A percentile compares a stretch with the other conserved stretches of the same genome.
These are phyloP conservation scores for Monilinia fructicola DNA, from an alignment of 2,329 filamentous ascomycete species.

Conservation along the genomic window DNA sequence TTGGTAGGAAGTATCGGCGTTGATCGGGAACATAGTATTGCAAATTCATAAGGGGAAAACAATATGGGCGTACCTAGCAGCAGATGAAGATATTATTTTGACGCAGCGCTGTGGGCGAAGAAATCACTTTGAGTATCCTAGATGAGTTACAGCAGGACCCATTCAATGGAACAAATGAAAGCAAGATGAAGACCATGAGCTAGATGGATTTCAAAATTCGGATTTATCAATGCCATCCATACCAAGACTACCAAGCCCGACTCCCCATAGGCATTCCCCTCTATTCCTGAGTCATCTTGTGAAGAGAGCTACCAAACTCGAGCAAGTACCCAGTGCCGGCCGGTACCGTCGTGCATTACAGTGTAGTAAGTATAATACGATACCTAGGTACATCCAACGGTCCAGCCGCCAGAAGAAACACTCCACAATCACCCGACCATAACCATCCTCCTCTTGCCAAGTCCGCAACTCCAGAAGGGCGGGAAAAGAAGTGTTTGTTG, in stretches of 20 bases:
- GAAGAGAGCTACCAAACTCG: neutral
- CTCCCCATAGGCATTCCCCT: neutral
- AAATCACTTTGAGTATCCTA: neutral
- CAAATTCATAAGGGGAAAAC: conserved; percentile 12
- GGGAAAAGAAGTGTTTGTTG: too few relatives aligned
- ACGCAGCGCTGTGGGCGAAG: conserved; percentile 4
- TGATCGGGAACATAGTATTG: conserved; percentile 15
- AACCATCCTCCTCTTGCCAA: neutral
- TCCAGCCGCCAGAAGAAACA: neutral
- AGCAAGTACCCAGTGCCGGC: too few relatives aligned
- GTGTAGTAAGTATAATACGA: too few relatives aligned
- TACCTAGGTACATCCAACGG: too few relatives aligned
- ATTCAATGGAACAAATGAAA: conserved; percentile 4
- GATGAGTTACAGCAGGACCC: conserved; percentile 4
- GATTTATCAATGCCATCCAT: neutral
- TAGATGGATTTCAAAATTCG: neutral
- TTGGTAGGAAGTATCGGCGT: conserved; percentile 19
- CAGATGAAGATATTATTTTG: conserved; percentile 12
- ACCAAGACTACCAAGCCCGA: neutral
- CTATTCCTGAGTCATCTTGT: neutral
- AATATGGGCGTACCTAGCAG: conserved; percentile 17
- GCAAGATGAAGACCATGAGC: neutral
- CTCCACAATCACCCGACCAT: neutral
- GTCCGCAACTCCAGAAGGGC: neutral
- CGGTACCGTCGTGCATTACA: too few relatives aligned